phyloP scores from a whole-genome alignment of 139 green algal species.

The Auxenochlorella pyrenoidosa region DNA sequence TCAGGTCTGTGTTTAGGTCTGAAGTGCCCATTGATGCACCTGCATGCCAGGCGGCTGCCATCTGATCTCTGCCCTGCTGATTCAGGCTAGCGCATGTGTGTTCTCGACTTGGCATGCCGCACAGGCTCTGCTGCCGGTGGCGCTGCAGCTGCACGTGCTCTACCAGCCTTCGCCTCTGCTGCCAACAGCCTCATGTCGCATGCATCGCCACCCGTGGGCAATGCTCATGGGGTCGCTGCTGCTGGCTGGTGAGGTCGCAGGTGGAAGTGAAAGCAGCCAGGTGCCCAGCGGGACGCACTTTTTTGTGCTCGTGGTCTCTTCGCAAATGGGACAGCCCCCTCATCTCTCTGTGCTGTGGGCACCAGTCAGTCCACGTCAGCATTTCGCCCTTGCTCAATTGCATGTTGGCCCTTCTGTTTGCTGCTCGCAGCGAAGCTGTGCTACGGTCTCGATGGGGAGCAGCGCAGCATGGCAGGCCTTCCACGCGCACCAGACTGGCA shows the following conservation, averaged over 20 bases:
- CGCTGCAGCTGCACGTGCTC: constrained; percentile 21
- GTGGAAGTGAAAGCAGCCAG: too few relatives aligned
- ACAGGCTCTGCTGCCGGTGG: not conserved
- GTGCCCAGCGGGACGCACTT: too few relatives aligned
- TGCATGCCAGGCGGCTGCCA: too few relatives aligned
- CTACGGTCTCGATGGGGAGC: constrained; percentile 19
- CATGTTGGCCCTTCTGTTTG: not conserved
- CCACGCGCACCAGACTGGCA: not conserved
- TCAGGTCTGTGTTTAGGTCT: too few relatives aligned
- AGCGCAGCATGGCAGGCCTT: not conserved
- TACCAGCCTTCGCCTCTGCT: constrained; percentile 9
- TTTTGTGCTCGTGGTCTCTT: too few relatives aligned
- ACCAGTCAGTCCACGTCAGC: too few relatives aligned
- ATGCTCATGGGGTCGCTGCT: constrained; percentile 14
- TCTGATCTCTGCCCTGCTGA: not conserved
- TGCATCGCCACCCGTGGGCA: not conserved
- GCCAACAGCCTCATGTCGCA: not conserved
- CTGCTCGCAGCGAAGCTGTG: constrained; percentile 13
- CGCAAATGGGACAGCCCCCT: too few relatives aligned
- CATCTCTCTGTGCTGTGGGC: too few relatives aligned
- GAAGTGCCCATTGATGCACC: too few relatives aligned
- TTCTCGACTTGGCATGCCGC: too few relatives aligned
- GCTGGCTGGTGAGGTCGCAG: not conserved
- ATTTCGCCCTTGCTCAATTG: too few relatives aligned
- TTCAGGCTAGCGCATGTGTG: too few relatives aligned